These are phyloP conservation scores for Aureobasidium zeae DNA, from an alignment of 2,329 filamentous ascomycete genomes.

Conservation along the genomic window DNA sequence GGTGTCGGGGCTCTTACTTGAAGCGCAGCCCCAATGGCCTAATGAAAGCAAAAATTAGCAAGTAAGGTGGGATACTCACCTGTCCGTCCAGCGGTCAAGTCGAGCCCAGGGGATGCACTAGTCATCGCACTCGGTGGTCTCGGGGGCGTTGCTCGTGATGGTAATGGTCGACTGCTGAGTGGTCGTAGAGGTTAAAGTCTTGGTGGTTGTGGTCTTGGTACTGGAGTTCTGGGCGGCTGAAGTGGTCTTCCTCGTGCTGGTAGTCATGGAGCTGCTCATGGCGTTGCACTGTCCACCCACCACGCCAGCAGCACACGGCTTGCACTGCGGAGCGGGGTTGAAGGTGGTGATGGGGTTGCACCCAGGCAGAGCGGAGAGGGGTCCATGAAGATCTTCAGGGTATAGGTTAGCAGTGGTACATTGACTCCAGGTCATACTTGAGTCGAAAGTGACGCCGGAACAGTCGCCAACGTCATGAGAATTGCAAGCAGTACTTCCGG, in stretches of 20 bases:
- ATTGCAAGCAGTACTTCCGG: conserved; percentile 55
- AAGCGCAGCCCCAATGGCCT: conserved; percentile 10
- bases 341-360: conserved; percentile 45
- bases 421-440: conserved; percentile 12
- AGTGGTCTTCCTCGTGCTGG: background rate
- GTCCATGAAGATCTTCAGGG: conserved; percentile 35
- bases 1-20: conserved; percentile 12
- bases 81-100: conserved; percentile 8
- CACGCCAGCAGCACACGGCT: conserved; percentile 5
- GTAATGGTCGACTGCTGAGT: conserved; percentile 2
- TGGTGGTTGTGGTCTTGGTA: conserved; percentile 2
- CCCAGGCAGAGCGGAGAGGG: conserved; percentile 44
- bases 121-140: conserved; percentile 3
- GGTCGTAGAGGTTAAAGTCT: conserved; percentile 1
- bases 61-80: conserved; percentile 4
- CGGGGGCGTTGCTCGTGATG: background rate
- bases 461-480: conserved; percentile 53
- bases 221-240: background rate
- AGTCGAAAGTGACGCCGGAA: conserved; percentile 42
- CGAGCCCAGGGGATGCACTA: background rate
- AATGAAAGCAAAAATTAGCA: conserved; percentile 2
- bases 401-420: conserved; percentile 11
- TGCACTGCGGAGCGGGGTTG: conserved; percentile 27
- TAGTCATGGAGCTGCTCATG: background rate
- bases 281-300: conserved; percentile 11